These are phyloP conservation scores for Termitomyces sp. DNA, from an alignment of 768 basidiomycete genomes.

Conservation along the genomic window DNA sequence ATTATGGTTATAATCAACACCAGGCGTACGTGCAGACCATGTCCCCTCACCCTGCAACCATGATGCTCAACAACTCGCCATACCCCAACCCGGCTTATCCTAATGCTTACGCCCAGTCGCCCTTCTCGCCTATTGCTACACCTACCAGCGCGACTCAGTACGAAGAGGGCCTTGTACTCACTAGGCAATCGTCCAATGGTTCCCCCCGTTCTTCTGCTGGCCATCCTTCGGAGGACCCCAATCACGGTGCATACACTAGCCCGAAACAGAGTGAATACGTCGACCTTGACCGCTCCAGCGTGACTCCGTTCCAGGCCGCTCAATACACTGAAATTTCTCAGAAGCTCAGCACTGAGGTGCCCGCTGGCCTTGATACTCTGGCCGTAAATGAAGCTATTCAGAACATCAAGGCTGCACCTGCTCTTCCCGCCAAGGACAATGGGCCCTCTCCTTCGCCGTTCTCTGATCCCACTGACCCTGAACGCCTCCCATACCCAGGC, in stretches of 20 bases:
- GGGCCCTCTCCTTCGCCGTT: slow-evolving; percentile 18
- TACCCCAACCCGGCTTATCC: slow-evolving; percentile 29
- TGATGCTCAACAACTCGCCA: slow-evolving; percentile 15
- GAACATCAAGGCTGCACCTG: neutral
- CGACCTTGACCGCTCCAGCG: slow-evolving; percentile 61
- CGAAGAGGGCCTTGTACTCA: slow-evolving; percentile 12
- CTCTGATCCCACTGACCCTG: slow-evolving; percentile 9
- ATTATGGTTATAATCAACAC: slow-evolving; percentile 19
- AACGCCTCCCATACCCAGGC: slow-evolving; percentile 4
- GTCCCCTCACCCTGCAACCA: slow-evolving; percentile 18
- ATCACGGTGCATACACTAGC: slow-evolving; percentile 17
- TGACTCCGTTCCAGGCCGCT: slow-evolving; percentile 69
- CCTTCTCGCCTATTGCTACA: slow-evolving; percentile 29
- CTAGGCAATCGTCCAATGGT: slow-evolving; percentile 17
- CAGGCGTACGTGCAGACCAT: slow-evolving; percentile 30
- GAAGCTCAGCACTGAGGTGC: slow-evolving; percentile 40
- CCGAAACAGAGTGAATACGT: slow-evolving; percentile 43
- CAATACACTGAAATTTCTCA: slow-evolving; percentile 71
- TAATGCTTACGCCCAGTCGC: slow-evolving; percentile 29
- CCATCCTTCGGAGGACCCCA: slow-evolving; percentile 8
- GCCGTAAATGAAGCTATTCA: slow-evolving; percentile 19
- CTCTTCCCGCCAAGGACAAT: slow-evolving; percentile 6
- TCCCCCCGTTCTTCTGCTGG: slow-evolving; percentile 8
- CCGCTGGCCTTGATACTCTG: slow-evolving; percentile 27
- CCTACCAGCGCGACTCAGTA: slow-evolving; percentile 19